Conservation (phyloP, 495 filamentous ascomycete species). For the Aspergillus olivimuriae region DNA sequence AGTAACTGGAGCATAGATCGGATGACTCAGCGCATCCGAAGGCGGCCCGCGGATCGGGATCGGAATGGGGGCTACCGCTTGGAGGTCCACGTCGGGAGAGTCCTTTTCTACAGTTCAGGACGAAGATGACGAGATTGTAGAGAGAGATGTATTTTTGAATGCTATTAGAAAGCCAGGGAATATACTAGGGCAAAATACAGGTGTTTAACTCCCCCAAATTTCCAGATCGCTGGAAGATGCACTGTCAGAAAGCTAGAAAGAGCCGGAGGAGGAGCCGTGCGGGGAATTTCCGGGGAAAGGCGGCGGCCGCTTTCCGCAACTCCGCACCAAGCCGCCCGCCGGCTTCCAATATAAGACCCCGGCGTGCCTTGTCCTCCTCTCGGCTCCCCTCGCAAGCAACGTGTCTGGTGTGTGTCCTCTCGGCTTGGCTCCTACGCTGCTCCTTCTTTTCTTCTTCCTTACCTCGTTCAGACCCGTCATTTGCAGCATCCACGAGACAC, state of each 20-base stretch:
- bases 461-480: neutral
- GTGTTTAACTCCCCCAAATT: too few species aligned
- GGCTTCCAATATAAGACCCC: neutral
- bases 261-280: conserved; percentile 2
- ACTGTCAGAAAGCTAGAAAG: too few species aligned
- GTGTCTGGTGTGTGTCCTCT: too few species aligned
- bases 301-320: conserved; percentile 6
- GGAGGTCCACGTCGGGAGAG: conserved; percentile 11
- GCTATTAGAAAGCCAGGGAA: too few species aligned
- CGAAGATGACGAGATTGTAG: too few species aligned
- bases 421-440: neutral
- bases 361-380: neutral
- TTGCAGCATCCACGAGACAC: too few species aligned
- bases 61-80: conserved; percentile 4
- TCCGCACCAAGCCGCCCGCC: conserved; percentile 8
- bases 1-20: too few species aligned
- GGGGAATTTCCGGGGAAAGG: conserved; percentile 11
- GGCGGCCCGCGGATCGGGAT: conserved; percentile 23
- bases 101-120: neutral
- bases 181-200: neutral
- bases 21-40: neutral
- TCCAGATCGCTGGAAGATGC: too few species aligned
- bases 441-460: neutral
- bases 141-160: too few species aligned
- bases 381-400: neutral